Base-by-base conservation (phyloP, 306 rosid species). In the Acacia melanoxylon region DNA sequence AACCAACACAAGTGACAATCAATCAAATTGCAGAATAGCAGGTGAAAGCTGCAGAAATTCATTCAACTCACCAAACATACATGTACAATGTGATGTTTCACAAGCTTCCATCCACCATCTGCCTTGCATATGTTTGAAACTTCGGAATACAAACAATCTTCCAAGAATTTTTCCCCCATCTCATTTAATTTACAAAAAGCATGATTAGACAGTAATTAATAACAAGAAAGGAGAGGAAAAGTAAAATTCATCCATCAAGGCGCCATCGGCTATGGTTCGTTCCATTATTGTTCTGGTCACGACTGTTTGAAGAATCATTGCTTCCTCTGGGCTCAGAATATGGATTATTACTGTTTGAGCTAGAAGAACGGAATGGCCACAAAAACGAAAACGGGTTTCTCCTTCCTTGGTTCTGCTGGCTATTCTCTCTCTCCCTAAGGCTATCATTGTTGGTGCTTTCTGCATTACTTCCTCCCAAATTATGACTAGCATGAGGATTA, bases 321-420 rank as follows among this genome's bases (percentile, higher is more conserved):
- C 82, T 75, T 76, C 83, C 80, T 51, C 86, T 59, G 41, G 44
- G 65, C 69, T 80, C 86, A 12, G 78, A 56, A 54, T 40, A 49
- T 41, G 40, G 79, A 49, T 72, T 85, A 42, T 72, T 85, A 37
- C 81, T 15, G 74, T 44, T 79, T 10, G 40, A 65, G 66, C 75
- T 84, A 63, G 83, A 83, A 13, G 86, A 81, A 41, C 87, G 76
- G 44, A 85, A 88, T 11, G 91, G 87, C 91, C 91, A 89, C 35
- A 83, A n/a, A 76, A 48, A 79, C 2, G 86, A 80, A 2, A 81
- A 59, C 0, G 68, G 80, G 76, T 45, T 72, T 49, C 90, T 87
- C 88, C 90, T 84, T 45, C 87, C 84, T 35, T 58, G 81, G 41
- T 40, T 84, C 54, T 9, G 88, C 9, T 62, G 84, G 74, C 40